Evolutionary conservation across 1,139 yeast species (phyloP), one percentile per base, ranked within the genome.

Genomic region (Saccharomyces pastorianus): DNA sequence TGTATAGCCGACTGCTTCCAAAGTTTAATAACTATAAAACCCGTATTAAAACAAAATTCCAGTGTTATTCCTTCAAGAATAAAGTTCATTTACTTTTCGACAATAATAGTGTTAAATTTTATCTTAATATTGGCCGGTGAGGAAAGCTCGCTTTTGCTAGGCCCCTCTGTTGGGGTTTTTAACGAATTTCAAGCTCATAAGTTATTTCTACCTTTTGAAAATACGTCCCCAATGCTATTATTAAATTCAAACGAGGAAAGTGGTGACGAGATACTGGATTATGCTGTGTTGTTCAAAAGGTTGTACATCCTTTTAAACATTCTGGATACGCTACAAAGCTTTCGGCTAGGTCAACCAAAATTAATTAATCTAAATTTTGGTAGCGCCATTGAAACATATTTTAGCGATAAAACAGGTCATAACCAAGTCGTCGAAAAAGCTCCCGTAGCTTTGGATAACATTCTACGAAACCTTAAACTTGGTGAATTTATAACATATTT

Each of bases 281-380:
- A 74, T 53, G 71, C 73, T 50, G 58, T 78, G 9, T 71, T 76
- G 50, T 71, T 80, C 54, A 79, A 82, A 11, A 76, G 81, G 58
- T 69, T 83, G 26, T 80, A 79, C 62, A 74, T 77, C 50, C 73
- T 77, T 41, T 62, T 83, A 38, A 71, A 74, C 17, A 66, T 82
- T 0, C 73, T 85, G 51, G 89, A 84, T 64, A 73, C 79, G 29
- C 64, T 83, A 41, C 82, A 81, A 59, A 70, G 84, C 27, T 68
- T 85, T 38, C 75, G 80, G 48, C 82, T 77, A 70, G 90, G 89
- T 1, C 72, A 76, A 1, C 85, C 83, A 47, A 75, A 77, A 55
- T 59, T 70, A 51, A 60, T 74, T 41, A 64, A 69, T 41, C 61
- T 70, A 49, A 62, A 67, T 13, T 57, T 66, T n/a, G 56, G 56